Base-by-base conservation (phyloP, 768 basidiomycete species). In the Naganishia onofrii region DNA sequence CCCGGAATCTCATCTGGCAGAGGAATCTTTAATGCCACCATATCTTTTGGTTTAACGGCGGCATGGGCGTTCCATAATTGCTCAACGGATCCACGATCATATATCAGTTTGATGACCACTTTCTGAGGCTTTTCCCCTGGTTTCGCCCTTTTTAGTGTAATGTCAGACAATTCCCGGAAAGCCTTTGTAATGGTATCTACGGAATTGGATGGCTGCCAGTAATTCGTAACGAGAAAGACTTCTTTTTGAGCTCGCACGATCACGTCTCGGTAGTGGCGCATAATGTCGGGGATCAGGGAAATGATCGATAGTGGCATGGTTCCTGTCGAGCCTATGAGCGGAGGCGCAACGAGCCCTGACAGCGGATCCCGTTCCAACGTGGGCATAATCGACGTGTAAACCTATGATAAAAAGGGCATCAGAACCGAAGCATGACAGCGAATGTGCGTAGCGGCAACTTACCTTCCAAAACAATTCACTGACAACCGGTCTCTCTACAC, bases 251-350 rank as follows among this genome's bases (percentile, higher is more conserved):
- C 88, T 34, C 83, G 81, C 28, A 87, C 83, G 65, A 90, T 88
- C 57, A 86, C 82, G 57, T 87, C 85, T 23, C 84, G 83, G 80
- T 88, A 88, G 74, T 90, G 89, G 65, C 85, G 83, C 84, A 89
- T 88, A 73, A 89, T 90, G 74, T 90, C 89, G 0, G 89, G 88
- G 54, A 89, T 87, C 52, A 87, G 80, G 21, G 87, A 88, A 74
- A 89, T 82, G 74, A 89, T 84, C 8, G 85, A 82, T 38, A 89
- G 81, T 17, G 88, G 88, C 36, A 88, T 84, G 19, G 87, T 87
- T 8, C 87, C 88, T 17, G 85, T 85, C 10, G 84, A 84, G 0
- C 85, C 89, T 64, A 89, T 79, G n/a, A 90, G 81, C 9, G 86
- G 83, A 0, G 89, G 89, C 1, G 88, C 86, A 60, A 86, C 85